Percentiles rank a stretch among this genome's conserved stretches.
Conservation (phyloP, 2,329 filamentous ascomycete species). For the Penicillium rolfsii region DNA sequence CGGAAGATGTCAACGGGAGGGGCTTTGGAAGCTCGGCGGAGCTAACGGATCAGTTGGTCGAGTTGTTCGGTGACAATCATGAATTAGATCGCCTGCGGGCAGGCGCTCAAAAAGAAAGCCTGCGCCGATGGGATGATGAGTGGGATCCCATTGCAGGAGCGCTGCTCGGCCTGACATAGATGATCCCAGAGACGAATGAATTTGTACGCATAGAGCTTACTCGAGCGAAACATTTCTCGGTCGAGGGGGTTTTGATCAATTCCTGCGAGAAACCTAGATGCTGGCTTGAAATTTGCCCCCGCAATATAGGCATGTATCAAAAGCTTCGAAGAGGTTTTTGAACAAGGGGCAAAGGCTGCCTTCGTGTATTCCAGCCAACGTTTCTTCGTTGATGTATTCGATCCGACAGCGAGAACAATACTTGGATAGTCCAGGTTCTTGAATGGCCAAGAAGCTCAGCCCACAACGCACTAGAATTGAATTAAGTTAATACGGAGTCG, state of each 20-base stretch:
- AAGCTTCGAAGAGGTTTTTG: slow-evolving; percentile 33
- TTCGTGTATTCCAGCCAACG: slow-evolving; percentile 26
- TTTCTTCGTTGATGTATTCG: slow-evolving; percentile 53
- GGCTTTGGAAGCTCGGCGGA: slow-evolving; percentile 76
- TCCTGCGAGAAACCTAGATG: slow-evolving; percentile 11
- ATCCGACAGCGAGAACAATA: slow-evolving; percentile 57
- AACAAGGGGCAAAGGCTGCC: slow-evolving; percentile 27
- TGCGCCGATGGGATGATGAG: slow-evolving; percentile 83
- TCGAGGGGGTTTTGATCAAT: background rate
- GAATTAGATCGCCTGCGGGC: slow-evolving; percentile 65
- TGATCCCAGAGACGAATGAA: background rate
- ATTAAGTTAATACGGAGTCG: slow-evolving; percentile 11
- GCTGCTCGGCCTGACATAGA: slow-evolving; percentile 59
- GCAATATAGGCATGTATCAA: slow-evolving; percentile 43
- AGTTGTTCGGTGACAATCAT: slow-evolving; percentile 63
- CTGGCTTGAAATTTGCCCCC: slow-evolving; percentile 38
- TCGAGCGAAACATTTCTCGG: background rate
- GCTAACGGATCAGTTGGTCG: slow-evolving; percentile 64
- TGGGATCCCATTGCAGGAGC: slow-evolving; percentile 83
- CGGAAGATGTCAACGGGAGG: slow-evolving; percentile 80
- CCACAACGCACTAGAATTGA: slow-evolving; percentile 53
- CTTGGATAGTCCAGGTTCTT: slow-evolving; percentile 58
- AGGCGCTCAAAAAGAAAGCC: slow-evolving; percentile 75
- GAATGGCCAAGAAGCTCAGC: slow-evolving; percentile 59
- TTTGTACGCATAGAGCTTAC: background rate